phyloP scores from a whole-genome alignment of 2,329 filamentous ascomycete species.

The Hypoxylon sp. region DNA sequence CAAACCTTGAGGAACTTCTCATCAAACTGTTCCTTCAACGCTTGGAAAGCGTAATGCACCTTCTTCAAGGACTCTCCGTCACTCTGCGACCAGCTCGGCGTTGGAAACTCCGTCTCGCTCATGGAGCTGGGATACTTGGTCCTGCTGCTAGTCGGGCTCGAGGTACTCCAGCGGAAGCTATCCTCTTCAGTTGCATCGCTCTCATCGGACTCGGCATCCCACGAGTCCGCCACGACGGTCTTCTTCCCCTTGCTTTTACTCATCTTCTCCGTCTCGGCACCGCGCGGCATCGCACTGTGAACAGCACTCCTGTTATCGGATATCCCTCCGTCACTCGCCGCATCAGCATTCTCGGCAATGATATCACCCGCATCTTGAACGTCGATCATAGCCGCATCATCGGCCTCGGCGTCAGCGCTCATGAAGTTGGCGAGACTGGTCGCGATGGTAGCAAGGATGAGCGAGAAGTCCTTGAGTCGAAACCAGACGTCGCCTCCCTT shows the following conservation, averaged over 20 bases:
- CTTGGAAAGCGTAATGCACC: constrained; percentile 66
- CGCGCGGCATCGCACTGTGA: constrained; percentile 41
- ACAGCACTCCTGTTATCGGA: constrained; percentile 51
- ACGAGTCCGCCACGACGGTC: constrained; percentile 58
- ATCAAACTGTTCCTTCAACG: constrained; percentile 67
- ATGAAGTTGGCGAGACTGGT: constrained; percentile 68
- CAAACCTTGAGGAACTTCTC: constrained; percentile 69
- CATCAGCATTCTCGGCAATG: constrained; percentile 40
- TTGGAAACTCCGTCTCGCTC: background rate
- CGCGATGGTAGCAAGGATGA: constrained; percentile 74
- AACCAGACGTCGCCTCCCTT: constrained; percentile 76
- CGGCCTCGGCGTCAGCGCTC: constrained; percentile 55
- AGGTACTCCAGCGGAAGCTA: background rate
- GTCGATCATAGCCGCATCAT: constrained; percentile 57
- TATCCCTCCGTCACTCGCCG: constrained; percentile 37
- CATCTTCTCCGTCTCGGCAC: background rate
- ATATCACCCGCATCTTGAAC: constrained; percentile 47
- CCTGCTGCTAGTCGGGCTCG: background rate
- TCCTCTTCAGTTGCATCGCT: constrained; percentile 48
- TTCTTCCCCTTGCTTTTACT: constrained; percentile 51
- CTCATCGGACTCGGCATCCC: constrained; percentile 53
- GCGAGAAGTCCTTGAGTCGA: constrained; percentile 66
- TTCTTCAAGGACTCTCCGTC: constrained; percentile 59
- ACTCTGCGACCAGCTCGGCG: constrained; percentile 36
- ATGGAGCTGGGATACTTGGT: background rate